Conservation (phyloP, 2,329 filamentous ascomycete genomes). For the Epichloe uncinata region DNA sequence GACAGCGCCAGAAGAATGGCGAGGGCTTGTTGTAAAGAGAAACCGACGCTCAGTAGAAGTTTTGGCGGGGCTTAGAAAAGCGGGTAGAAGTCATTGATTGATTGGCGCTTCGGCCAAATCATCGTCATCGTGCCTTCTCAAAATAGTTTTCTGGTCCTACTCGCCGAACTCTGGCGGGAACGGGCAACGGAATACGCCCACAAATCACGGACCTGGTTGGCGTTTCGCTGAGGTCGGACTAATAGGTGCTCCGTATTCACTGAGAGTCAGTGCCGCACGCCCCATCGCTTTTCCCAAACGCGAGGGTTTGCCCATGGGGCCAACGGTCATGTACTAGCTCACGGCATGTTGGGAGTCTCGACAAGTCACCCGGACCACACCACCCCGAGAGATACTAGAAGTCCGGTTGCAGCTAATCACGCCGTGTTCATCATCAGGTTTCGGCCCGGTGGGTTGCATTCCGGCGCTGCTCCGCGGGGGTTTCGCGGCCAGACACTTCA, state of each 20-base stretch:
- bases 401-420: too few relatives aligned
- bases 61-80: slow-evolving; percentile 9
- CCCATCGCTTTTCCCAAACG: too few relatives aligned
- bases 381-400: too few relatives aligned
- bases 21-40: slow-evolving; percentile 2
- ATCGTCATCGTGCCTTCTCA: slow-evolving; percentile 3
- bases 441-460: neutral
- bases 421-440: neutral
- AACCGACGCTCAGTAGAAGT: slow-evolving; percentile 6
- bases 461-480: too few relatives aligned
- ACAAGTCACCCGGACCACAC: too few relatives aligned
- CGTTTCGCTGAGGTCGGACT: neutral
- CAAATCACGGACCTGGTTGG: neutral
- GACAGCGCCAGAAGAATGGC: neutral
- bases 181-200: neutral
- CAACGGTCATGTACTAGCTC: neutral
- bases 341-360: neutral
- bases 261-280: too few relatives aligned
- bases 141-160: neutral
- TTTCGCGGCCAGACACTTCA: too few relatives aligned
- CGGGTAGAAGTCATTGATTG: slow-evolving; percentile 3
- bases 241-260: too few relatives aligned
- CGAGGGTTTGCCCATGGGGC: neutral
- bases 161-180: neutral
- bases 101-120: slow-evolving; percentile 2